Conservation (phyloP, 192 early-diverging fungal species). For the Umbelopsis vinacea region DNA sequence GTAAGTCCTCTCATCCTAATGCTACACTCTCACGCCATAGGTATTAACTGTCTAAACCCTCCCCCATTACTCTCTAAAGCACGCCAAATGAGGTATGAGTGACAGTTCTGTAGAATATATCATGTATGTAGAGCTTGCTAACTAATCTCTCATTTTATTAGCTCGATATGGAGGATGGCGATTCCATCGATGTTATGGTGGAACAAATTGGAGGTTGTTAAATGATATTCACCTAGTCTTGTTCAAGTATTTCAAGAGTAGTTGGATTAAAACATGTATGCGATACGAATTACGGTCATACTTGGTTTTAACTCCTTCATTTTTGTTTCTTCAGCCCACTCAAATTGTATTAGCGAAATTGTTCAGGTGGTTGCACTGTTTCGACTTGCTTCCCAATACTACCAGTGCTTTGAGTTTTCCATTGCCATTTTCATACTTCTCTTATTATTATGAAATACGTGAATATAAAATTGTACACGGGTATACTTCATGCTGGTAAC, state of each 20-base stretch:
- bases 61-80: constrained; percentile 36
- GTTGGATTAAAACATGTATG: neutral
- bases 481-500: too few relatives aligned
- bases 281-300: neutral
- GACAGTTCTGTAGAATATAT: neutral
- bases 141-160: constrained; percentile 36
- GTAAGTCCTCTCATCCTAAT: constrained; percentile 1
- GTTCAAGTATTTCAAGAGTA: neutral
- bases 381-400: too few relatives aligned
- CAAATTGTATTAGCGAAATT: too few relatives aligned
- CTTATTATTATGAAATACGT: too few relatives aligned
- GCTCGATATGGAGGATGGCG: constrained; percentile 95
- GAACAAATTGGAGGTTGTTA: constrained; percentile 84
- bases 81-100: constrained; percentile 82
- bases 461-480: too few relatives aligned
- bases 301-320: too few relatives aligned
- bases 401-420: too few relatives aligned
- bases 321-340: too few relatives aligned
- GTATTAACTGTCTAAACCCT: neutral
- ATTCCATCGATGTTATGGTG: constrained; percentile 93
- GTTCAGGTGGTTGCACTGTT: too few relatives aligned
- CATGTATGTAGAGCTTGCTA: neutral
- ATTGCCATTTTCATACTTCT: too few relatives aligned
- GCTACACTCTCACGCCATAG: neutral
- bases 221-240: neutral